phyloP scores from a whole-genome alignment of 2,329 filamentous ascomycete genomes.

The Ophiostoma quercus region DNA sequence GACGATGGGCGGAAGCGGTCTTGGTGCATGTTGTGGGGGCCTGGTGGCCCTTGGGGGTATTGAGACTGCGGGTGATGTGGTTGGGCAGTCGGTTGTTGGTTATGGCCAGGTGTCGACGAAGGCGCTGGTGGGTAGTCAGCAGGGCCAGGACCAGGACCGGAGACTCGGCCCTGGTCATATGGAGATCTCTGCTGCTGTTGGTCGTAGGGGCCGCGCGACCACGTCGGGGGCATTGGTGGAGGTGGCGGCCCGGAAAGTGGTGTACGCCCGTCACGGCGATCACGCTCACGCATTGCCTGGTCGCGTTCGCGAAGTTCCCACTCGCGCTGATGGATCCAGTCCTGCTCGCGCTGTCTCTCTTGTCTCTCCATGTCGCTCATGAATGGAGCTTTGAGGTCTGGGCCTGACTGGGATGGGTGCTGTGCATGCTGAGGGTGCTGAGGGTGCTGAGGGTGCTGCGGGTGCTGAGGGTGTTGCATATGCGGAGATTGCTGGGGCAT shows the following conservation, averaged over 20 bases:
- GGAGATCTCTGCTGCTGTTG: constrained; percentile 40
- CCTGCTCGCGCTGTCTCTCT: constrained; percentile 24
- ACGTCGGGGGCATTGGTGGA: constrained; percentile 32
- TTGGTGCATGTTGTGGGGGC: constrained; percentile 31
- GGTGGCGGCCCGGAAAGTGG: constrained; percentile 31
- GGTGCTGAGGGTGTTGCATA: constrained; percentile 12
- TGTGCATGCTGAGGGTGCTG: constrained; percentile 25
- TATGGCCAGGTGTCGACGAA: constrained; percentile 35
- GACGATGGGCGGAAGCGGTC: constrained; percentile 39
- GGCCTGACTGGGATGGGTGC: constrained; percentile 36
- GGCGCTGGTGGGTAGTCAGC: constrained; percentile 46
- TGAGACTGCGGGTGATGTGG: constrained; percentile 33
- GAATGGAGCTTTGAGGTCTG: constrained; percentile 27
- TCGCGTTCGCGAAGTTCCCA: constrained; percentile 32
- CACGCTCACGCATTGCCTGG: constrained; percentile 28
- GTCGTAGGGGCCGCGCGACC: constrained; percentile 33
- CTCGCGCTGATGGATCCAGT: constrained; percentile 30
- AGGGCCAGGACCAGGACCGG: constrained; percentile 37
- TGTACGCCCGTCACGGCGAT: constrained; percentile 38
- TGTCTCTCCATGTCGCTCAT: constrained; percentile 24
- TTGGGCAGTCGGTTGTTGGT: not conserved
- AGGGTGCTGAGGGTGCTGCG: constrained; percentile 1
- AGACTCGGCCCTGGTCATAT: constrained; percentile 39
- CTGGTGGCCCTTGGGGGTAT: constrained; percentile 36
- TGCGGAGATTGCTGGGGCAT: constrained; percentile 11